Evolutionary conservation across 306 rosid species (phyloP).

Genomic region (Psophocarpus tetragonolobus): DNA sequence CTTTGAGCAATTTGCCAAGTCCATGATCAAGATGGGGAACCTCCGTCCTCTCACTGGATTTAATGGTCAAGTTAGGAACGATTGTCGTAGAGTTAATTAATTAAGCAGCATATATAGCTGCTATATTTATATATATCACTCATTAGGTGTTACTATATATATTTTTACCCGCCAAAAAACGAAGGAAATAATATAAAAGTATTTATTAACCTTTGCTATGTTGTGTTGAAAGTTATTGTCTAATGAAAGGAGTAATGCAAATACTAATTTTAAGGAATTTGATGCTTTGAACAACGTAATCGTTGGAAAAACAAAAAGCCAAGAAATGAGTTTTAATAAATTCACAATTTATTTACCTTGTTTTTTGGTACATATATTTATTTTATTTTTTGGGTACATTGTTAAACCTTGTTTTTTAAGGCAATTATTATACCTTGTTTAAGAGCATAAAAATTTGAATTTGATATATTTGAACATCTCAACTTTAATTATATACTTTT

Average conservation of each 20-base stretch:
- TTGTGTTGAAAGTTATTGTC: slow-evolving; percentile 2
- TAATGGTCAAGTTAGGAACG: slow-evolving; percentile 73
- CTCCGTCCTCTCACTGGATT: slow-evolving; percentile 68
- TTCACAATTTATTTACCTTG: neutral
- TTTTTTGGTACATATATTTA: too few species aligned
- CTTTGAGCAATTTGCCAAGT: slow-evolving; percentile 71
- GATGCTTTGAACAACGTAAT: neutral
- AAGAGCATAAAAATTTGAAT: neutral
- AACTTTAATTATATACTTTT: neutral
- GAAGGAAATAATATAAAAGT: neutral
- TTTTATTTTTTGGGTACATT: too few species aligned
- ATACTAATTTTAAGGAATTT: neutral
- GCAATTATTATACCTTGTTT: neutral
- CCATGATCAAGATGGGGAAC: slow-evolving; percentile 80
- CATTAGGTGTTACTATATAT: neutral
- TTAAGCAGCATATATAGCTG: neutral
- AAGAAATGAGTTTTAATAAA: neutral
- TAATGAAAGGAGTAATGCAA: neutral
- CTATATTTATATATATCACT: neutral
- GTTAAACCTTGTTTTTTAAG: too few species aligned
- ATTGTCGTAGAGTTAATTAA: slow-evolving; percentile 70
- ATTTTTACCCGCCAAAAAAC: neutral
- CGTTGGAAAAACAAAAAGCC: neutral
- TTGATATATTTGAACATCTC: neutral
- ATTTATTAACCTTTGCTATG: neutral